Base-by-base conservation (phyloP, 2,329 filamentous ascomycete genomes). In the Cytospora piceicola region DNA sequence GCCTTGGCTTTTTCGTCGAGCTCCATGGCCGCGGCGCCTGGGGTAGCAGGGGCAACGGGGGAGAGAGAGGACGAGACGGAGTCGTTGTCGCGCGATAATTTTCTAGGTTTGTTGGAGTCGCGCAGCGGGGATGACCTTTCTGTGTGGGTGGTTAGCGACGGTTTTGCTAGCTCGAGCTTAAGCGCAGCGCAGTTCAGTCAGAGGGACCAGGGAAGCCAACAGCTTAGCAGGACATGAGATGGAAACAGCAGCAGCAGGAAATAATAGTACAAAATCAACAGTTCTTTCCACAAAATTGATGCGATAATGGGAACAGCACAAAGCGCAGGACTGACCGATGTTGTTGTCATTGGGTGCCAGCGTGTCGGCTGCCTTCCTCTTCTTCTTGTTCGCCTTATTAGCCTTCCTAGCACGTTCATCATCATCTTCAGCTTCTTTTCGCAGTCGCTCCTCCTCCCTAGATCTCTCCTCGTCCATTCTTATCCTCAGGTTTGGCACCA, bases 331-430 rank as follows among this genome's bases (percentile, higher is more conserved):
- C 76, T 71, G 63, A 77, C 76, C 75, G 64, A 69, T 72, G 62
- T 71, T 76, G 53, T 65, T 76, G 68, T 91, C 87, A 67, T 84
- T 86, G 11, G 86, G 82, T 66, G 81, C 81, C 36, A 85, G 78
- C 62, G 77, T 81, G 65, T 89, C 87, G 9, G 85, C 81, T 29
- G 90, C 91, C 78, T 93, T 93, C 75, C 91, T 88, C 80, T 92
- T 93, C 82, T 92, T 93, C 70, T 90, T 84, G 76, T 94, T 93
- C n/a, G 67, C 67, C 70, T 90, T 84, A 46, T 63, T 63, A 29
- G 82, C 79, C 72, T 86, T 86, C 27, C 78, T 76, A 61, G 82
- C 81, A 57, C 75, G 72, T 67, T 77, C 77, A 67, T 81, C 81
- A 54, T 85, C 84, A 32, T 77, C 82, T 61, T 81, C 73, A 68